A percentile compares a stretch with the other conserved stretches of the same genome.
Evolutionary conservation across 306 rosid genomes (phyloP).

Genomic region (Cucumis melo): DNA sequence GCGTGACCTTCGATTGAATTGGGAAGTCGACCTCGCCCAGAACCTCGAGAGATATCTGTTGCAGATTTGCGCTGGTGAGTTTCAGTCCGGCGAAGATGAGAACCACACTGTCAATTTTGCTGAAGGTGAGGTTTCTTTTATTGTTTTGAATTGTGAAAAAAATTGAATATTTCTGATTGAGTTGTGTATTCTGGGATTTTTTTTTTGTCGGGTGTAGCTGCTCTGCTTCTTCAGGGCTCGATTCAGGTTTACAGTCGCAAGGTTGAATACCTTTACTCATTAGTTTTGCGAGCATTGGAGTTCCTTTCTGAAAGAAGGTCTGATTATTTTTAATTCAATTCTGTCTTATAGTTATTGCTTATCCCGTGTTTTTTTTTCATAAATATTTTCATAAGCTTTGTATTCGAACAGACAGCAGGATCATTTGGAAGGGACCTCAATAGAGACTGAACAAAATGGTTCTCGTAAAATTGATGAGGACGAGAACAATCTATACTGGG

Average conservation of each 20-base stretch:
- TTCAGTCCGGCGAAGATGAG: constrained; percentile 41
- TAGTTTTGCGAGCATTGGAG: constrained; percentile 88
- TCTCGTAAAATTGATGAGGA: constrained; percentile 28
- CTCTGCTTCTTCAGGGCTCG: constrained; percentile 87
- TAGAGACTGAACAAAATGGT: constrained; percentile 35
- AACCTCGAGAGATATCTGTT: constrained; percentile 72
- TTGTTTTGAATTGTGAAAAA: not conserved
- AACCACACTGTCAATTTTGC: constrained; percentile 58
- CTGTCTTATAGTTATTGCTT: not conserved
- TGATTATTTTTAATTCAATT: constrained; percentile 5
- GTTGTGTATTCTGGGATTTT: not conserved
- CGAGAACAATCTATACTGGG: constrained; percentile 73
- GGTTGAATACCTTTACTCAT: constrained; percentile 74
- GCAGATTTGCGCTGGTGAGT: constrained; percentile 77
- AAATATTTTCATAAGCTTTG: not conserved
- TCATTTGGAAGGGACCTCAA: constrained; percentile 42
- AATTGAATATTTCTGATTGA: not conserved
- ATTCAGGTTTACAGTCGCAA: constrained; percentile 91
- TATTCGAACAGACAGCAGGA: constrained; percentile 54
- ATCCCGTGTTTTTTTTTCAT: not conserved
- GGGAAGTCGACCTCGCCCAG: constrained; percentile 91
- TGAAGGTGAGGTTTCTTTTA: constrained; percentile 45
- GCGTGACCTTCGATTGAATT: constrained; percentile 81
- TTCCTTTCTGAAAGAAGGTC: constrained; percentile 91
- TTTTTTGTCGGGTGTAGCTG: constrained; percentile 42